Evolutionary conservation across 805 yeast species (phyloP).

Genomic region (Saccharomyces jurei): DNA sequence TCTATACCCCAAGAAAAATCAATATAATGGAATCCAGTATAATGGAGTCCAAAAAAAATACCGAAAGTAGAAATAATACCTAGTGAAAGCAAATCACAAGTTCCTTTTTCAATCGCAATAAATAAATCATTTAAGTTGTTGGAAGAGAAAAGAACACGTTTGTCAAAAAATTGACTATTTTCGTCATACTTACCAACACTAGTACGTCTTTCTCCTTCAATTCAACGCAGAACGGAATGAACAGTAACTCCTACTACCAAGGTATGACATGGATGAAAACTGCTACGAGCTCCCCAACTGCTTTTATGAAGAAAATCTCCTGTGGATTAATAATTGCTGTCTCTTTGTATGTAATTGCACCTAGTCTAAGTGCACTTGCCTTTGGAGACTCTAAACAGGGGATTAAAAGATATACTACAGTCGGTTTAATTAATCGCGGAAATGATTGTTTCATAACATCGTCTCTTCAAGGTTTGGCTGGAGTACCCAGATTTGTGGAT

Average conservation of each 20-base stretch:
- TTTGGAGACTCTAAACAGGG: constrained; percentile 34
- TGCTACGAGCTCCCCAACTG: neutral
- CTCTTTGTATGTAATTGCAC: constrained; percentile 17
- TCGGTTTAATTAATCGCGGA: constrained; percentile 68
- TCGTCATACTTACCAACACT: neutral
- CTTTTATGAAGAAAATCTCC: constrained; percentile 16
- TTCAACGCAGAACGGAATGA: neutral
- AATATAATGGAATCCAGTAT: neutral
- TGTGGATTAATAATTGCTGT: constrained; percentile 4
- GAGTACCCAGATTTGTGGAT: constrained; percentile 49
- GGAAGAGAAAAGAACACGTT: neutral
- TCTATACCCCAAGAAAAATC: no score
- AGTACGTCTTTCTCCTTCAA: neutral
- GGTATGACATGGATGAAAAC: constrained; percentile 7
- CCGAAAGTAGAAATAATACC: neutral
- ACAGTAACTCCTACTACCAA: constrained; percentile 9
- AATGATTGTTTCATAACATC: constrained; percentile 93
- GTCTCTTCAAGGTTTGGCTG: constrained; percentile 68
- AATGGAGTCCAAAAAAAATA: no score
- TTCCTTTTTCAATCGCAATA: neutral
- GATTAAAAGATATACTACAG: constrained; percentile 64
- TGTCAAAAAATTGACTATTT: neutral
- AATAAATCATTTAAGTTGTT: neutral
- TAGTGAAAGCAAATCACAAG: neutral
- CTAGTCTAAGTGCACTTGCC: constrained; percentile 9